Conservation (phyloP, 495 filamentous ascomycete genomes). For the Xylaria grammica region DNA sequence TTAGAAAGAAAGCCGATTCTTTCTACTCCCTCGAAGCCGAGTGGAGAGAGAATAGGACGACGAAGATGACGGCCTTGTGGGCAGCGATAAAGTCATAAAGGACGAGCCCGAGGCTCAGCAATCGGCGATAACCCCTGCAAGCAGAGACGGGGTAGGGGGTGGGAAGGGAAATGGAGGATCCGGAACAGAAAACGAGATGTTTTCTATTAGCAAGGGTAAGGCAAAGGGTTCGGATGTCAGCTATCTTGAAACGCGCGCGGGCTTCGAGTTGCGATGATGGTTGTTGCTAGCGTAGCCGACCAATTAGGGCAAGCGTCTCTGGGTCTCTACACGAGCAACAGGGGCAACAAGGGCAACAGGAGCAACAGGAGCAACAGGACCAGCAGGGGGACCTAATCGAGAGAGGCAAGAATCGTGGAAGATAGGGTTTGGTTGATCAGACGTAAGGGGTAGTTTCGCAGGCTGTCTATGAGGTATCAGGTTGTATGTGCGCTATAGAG, state of each 20-base stretch:
- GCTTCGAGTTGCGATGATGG: slow-evolving; percentile 37
- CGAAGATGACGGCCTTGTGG: slow-evolving; percentile 36
- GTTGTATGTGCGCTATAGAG: slow-evolving; percentile 27
- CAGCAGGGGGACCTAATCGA: background rate
- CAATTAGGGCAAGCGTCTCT: slow-evolving; percentile 3
- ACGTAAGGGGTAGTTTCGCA: slow-evolving; percentile 45
- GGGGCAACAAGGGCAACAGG: background rate
- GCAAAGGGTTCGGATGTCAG: slow-evolving; percentile 39
- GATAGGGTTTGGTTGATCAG: slow-evolving; percentile 31
- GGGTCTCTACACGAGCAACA: slow-evolving; percentile 1
- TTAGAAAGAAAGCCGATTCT: slow-evolving; percentile 44
- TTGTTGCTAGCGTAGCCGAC: slow-evolving; percentile 18
- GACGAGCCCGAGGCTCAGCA: slow-evolving; percentile 28
- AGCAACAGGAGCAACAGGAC: background rate
- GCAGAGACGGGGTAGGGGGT: slow-evolving; percentile 26
- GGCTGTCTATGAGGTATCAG: slow-evolving; percentile 46
- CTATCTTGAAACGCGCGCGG: slow-evolving; percentile 43
- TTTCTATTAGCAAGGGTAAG: slow-evolving; percentile 20
- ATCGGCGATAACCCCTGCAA: slow-evolving; percentile 30
- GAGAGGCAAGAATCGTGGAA: background rate
- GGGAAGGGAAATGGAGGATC: slow-evolving; percentile 18
- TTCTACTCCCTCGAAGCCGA: slow-evolving; percentile 41
- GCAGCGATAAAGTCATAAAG: slow-evolving; percentile 53
- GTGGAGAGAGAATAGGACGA: slow-evolving; percentile 37
- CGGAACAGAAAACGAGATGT: slow-evolving; percentile 22